Evolutionary conservation across 2,329 filamentous ascomycete species (phyloP).

Genomic region (Alternaria tenuissima): DNA sequence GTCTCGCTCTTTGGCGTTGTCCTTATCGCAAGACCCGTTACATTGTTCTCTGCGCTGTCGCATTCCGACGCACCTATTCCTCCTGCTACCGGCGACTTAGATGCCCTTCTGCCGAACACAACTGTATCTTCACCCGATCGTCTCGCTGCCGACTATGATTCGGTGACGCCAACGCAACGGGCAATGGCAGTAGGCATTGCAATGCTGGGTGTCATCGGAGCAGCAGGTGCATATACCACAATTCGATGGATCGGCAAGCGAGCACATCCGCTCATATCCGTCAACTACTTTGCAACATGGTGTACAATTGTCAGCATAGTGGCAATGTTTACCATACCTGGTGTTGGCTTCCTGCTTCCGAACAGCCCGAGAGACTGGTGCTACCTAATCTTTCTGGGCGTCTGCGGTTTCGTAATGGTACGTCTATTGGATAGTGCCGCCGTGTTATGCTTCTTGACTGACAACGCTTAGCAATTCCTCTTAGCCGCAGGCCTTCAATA

Average conservation of each 20-base stretch:
- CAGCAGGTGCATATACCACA: slow-evolving; percentile 75
- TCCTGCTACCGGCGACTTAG: slow-evolving; percentile 44
- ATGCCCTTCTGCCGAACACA: slow-evolving; percentile 40
- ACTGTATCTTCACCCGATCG: slow-evolving; percentile 27
- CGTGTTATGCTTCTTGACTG: not conserved
- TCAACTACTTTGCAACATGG: slow-evolving; percentile 81
- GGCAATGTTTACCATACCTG: slow-evolving; percentile 65
- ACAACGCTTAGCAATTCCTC: slow-evolving; percentile 70
- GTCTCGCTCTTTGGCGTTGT: slow-evolving; percentile 81
- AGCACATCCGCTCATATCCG: slow-evolving; percentile 81
- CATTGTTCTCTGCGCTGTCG: slow-evolving; percentile 58
- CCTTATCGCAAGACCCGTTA: slow-evolving; percentile 77
- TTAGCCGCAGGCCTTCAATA: slow-evolving; percentile 78
- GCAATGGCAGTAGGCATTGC: slow-evolving; percentile 75
- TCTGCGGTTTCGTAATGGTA: slow-evolving; percentile 78
- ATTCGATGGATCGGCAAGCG: slow-evolving; percentile 82
- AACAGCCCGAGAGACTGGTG: slow-evolving; percentile 67
- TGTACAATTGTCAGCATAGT: slow-evolving; percentile 72
- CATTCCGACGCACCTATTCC: slow-evolving; percentile 32
- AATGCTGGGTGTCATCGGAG: slow-evolving; percentile 79
- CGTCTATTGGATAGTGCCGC: slow-evolving; percentile 8
- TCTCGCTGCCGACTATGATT: slow-evolving; percentile 51
- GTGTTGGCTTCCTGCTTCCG: slow-evolving; percentile 66
- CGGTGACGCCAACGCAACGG: slow-evolving; percentile 69
- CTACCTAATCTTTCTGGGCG: slow-evolving; percentile 72